These are phyloP conservation scores for Candida insectorum DNA, from an alignment of 805 yeast genomes.

Conservation along the genomic window DNA sequence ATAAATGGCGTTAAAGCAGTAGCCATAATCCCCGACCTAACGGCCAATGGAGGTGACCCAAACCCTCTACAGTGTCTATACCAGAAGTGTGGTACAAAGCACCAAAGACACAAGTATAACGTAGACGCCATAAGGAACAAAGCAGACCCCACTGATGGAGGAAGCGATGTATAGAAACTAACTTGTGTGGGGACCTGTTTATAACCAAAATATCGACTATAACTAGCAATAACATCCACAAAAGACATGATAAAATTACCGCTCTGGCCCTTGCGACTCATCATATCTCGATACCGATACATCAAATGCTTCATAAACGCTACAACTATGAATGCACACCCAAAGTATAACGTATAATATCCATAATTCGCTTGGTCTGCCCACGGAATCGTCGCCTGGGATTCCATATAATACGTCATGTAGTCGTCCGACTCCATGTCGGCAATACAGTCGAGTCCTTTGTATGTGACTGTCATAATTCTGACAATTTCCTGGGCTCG, in stretches of 20 bases:
- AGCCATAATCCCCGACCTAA: constrained; percentile 50
- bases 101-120: constrained; percentile 32
- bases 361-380: constrained; percentile 29
- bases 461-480: constrained; percentile 14
- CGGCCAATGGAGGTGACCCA: constrained; percentile 59
- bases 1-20: constrained; percentile 50
- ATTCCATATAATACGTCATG: constrained; percentile 13
- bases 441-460: constrained; percentile 38
- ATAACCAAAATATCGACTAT: constrained; percentile 34
- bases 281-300: constrained; percentile 22
- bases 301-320: constrained; percentile 32
- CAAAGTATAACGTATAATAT: constrained; percentile 37
- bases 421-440: constrained; percentile 25
- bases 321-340: constrained; percentile 31
- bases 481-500: not conserved
- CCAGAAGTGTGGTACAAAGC: constrained; percentile 48
- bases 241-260: constrained; percentile 16
- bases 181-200: constrained; percentile 24
- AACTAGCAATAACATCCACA: constrained; percentile 26
- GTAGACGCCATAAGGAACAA: constrained; percentile 33
- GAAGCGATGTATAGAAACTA: constrained; percentile 26
- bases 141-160: constrained; percentile 35
- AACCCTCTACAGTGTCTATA: constrained; percentile 51
- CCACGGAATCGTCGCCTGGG: constrained; percentile 31
- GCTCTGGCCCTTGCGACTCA: constrained; percentile 5